Conservation (phyloP, 2,329 filamentous ascomycete genomes). For the Pseudocercospora vitis region DNA sequence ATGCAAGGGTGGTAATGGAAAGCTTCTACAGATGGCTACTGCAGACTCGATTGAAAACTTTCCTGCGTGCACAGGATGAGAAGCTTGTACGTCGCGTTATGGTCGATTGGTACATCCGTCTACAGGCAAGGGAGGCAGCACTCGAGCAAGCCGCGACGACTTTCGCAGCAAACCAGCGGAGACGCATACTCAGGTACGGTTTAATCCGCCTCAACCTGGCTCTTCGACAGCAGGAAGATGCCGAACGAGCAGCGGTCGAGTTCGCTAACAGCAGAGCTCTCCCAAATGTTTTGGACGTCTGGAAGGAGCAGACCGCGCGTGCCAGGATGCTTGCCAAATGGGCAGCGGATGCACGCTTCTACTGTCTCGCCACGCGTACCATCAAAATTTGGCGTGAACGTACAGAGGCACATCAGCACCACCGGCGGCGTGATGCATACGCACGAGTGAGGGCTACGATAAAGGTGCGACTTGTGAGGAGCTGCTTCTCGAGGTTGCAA, state of each 20-base stretch:
- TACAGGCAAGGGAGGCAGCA: slow-evolving; percentile 17
- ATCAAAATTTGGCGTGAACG: slow-evolving; percentile 55
- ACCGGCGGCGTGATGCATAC: slow-evolving; percentile 58
- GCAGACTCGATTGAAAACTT: slow-evolving; percentile 46
- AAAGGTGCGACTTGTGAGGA: slow-evolving; percentile 56
- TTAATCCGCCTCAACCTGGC: slow-evolving; percentile 35
- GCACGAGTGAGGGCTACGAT: slow-evolving; percentile 52
- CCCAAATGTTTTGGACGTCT: slow-evolving; percentile 39
- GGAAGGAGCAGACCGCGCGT: slow-evolving; percentile 44
- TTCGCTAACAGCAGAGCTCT: slow-evolving; percentile 45
- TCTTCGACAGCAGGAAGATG: slow-evolving; percentile 36
- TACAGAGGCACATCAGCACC: slow-evolving; percentile 52
- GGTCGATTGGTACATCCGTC: slow-evolving; percentile 18
- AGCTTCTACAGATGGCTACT: slow-evolving; percentile 63
- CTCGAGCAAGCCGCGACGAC: slow-evolving; percentile 24
- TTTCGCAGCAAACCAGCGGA: slow-evolving; percentile 32
- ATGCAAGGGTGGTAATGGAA: slow-evolving; percentile 57
- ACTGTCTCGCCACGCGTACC: slow-evolving; percentile 52
- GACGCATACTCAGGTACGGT: slow-evolving; percentile 29
- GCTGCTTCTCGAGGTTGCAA: slow-evolving; percentile 44
- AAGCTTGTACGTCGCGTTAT: slow-evolving; percentile 28
- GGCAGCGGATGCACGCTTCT: slow-evolving; percentile 58
- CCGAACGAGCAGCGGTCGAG: slow-evolving; percentile 42
- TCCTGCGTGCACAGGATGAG: slow-evolving; percentile 40
- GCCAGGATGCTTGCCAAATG: slow-evolving; percentile 51